phyloP scores from a whole-genome alignment of 73 alveolate species.

The Paramecium pentaurelia region DNA sequence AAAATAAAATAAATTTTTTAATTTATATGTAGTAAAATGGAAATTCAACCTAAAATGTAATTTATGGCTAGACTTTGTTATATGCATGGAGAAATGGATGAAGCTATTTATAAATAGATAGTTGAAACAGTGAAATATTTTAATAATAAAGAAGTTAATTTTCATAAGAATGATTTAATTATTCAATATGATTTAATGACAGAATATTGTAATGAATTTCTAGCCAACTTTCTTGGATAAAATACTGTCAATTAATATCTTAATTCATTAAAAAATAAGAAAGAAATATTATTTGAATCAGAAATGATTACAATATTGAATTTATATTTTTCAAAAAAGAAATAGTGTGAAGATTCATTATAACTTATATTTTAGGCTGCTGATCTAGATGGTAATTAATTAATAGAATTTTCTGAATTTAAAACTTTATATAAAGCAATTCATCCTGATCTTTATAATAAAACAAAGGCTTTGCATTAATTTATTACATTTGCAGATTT shows the following conservation, averaged over 20 bases:
- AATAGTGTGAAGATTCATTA: background rate
- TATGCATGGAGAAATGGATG: conserved; percentile 43
- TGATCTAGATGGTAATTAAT: conserved; percentile 33
- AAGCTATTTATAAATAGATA: background rate
- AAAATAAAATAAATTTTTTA: conserved; percentile 48
- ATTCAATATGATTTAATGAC: background rate
- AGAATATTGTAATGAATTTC: background rate
- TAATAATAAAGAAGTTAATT: background rate
- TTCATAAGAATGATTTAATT: background rate
- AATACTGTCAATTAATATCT: background rate
- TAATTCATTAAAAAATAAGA: background rate
- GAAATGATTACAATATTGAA: background rate
- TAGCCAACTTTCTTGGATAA: background rate
- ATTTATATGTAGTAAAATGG: background rate
- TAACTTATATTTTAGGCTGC: conserved; percentile 40
- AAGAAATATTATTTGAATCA: background rate
- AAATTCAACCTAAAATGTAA: background rate
- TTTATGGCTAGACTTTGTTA: conserved; percentile 28
- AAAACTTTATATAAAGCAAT: conserved; percentile 30
- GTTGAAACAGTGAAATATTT: conserved; percentile 3
- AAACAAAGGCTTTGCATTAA: background rate
- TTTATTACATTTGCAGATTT: conserved; percentile 23
- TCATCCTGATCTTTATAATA: conserved; percentile 21
- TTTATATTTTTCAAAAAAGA: background rate
- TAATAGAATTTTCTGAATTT: conserved; percentile 21